Evolutionary conservation across 129 eudicot genomes (phyloP).

Genomic region (Arctium minus): DNA sequence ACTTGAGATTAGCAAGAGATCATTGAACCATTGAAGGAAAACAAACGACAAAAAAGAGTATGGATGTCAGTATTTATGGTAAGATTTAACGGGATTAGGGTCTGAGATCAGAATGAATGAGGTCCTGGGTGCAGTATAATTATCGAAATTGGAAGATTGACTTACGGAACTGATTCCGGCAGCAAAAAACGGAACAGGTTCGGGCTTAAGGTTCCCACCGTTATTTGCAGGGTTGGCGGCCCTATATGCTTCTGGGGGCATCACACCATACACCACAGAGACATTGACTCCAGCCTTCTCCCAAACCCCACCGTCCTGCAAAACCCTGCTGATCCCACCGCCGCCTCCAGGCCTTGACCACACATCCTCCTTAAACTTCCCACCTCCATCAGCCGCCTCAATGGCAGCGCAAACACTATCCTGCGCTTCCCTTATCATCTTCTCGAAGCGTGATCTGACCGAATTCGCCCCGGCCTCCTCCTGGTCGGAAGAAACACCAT

Average conservation of each 20-base stretch:
- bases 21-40: too few relatives aligned
- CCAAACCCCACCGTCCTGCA: conserved; percentile 87
- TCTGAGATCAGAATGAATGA: neutral
- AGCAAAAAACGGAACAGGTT: conserved; percentile 92
- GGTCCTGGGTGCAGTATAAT: neutral
- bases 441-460: conserved; percentile 72
- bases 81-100: neutral
- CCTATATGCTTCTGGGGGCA: conserved; percentile 98
- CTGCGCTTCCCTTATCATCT: conserved; percentile 87
- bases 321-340: conserved; percentile 96
- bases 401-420: conserved; percentile 79
- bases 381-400: conserved; percentile 79
- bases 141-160: neutral
- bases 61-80: neutral
- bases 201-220: conserved; percentile 56
- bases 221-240: conserved; percentile 72
- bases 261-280: conserved; percentile 87
- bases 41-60: neutral
- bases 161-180: conserved; percentile 98
- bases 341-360: conserved; percentile 99
- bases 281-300: conserved; percentile 99
- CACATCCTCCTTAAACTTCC: conserved; percentile 83
- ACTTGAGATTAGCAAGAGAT: too few relatives aligned
- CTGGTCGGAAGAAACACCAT: conserved; percentile 17
- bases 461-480: conserved; percentile 15